Percentiles rank a stretch among this genome's conserved stretches.
Evolutionary conservation across 2,329 filamentous ascomycete genomes (phyloP).

Genomic region (Penicillium olsonii): DNA sequence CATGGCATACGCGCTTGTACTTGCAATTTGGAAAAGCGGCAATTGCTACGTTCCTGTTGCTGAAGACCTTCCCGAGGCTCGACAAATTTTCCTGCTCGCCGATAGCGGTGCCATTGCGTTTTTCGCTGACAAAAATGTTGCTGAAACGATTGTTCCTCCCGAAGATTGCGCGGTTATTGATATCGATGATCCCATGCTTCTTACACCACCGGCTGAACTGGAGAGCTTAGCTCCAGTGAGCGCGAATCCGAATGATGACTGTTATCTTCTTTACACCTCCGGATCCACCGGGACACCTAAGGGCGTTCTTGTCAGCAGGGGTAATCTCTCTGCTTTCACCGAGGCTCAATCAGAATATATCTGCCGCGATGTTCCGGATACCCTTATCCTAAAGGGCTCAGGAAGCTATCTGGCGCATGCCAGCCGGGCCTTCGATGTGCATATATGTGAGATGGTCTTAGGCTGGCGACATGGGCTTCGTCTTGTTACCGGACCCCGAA

Average conservation of each 20-base stretch:
- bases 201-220: not conserved
- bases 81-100: conserved; percentile 4
- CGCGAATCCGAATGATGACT: not conserved
- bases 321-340: conserved; percentile 13
- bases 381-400: conserved; percentile 4
- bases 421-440: conserved; percentile 18
- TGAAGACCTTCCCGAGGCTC: conserved; percentile 13
- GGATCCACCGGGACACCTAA: conserved; percentile 17
- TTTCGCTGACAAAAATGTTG: conserved; percentile 3
- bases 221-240: not conserved
- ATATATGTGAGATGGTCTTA: conserved; percentile 17
- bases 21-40: conserved; percentile 14
- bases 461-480: conserved; percentile 17
- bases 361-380: conserved; percentile 14
- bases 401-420: conserved; percentile 18
- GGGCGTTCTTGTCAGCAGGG: conserved; percentile 13
- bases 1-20: conserved; percentile 9
- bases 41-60: conserved; percentile 16
- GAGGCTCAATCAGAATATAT: conserved; percentile 12
- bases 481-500: conserved; percentile 10
- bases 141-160: not conserved
- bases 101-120: conserved; percentile 3
- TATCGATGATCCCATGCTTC: not conserved
- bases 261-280: conserved; percentile 14
- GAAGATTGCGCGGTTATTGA: conserved; percentile 3